Evolutionary conservation across 495 filamentous ascomycete genomes (phyloP).

Genomic region (Penicilliopsis zonata): DNA sequence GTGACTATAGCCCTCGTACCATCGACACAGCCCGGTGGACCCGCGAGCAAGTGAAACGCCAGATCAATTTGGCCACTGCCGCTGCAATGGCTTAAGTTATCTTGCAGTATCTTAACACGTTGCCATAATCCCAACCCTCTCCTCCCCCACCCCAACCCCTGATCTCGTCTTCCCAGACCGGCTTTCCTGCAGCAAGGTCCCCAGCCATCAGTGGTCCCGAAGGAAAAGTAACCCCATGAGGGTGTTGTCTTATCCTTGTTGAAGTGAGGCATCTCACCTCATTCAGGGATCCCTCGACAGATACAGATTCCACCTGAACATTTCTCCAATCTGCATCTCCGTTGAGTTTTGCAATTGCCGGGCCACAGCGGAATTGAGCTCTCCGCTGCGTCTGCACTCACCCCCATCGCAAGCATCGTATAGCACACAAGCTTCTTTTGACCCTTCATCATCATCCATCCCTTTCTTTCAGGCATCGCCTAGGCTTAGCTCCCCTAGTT

Average conservation of each 20-base stretch:
- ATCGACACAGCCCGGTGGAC: conserved; percentile 95
- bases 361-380: not conserved
- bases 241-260: conserved; percentile 1
- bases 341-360: conserved; percentile 3
- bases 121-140: conserved; percentile 1
- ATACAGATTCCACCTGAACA: not conserved
- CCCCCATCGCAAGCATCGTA: not conserved
- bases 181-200: conserved; percentile 5
- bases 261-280: conserved; percentile 3
- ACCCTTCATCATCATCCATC: not conserved
- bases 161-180: conserved; percentile 2
- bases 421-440: not conserved
- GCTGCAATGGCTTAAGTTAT: conserved; percentile 25
- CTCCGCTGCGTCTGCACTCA: not conserved
- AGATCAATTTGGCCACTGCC: conserved; percentile 41
- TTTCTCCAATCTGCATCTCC: not conserved
- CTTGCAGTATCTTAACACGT: conserved; percentile 4
- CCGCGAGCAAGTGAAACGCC: conserved; percentile 91
- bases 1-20: conserved; percentile 70
- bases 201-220: conserved; percentile 3
- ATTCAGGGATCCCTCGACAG: conserved; percentile 3
- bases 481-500: conserved; percentile 1
- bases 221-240: conserved; percentile 6
- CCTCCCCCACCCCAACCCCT: not conserved
- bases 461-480: not conserved